Conservation (phyloP, 2,329 filamentous ascomycete species). For the Penicillium vulpinum region DNA sequence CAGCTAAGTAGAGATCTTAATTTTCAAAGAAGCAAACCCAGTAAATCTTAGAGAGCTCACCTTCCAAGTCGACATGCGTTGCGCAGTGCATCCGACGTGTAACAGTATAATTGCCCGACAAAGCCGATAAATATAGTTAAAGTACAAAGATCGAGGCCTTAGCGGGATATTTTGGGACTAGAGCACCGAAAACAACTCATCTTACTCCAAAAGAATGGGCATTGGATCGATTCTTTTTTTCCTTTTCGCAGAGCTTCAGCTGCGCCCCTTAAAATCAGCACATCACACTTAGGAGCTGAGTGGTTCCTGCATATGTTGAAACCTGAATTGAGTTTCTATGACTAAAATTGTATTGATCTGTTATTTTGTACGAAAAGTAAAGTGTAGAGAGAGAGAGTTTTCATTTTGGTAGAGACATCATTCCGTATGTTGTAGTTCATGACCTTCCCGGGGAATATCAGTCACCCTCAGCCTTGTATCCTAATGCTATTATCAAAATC, state of each 20-base stretch:
- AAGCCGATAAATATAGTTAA: not conserved
- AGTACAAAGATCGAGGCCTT: not conserved
- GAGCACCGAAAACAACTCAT: not conserved
- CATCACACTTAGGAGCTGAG: not conserved
- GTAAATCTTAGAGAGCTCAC: not conserved
- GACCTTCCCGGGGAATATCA: not conserved
- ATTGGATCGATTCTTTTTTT: not conserved
- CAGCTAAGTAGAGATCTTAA: too few species aligned
- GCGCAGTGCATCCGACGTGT: not conserved
- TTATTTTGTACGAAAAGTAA: too few species aligned
- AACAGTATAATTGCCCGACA: not conserved
- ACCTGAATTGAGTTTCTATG: not conserved
- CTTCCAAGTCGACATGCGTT: not conserved
- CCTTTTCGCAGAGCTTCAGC: conserved; percentile 1
- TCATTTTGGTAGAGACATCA: too few species aligned
- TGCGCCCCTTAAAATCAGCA: not conserved
- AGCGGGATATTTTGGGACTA: not conserved
- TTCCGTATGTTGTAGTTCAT: too few species aligned
- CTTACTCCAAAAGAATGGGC: not conserved
- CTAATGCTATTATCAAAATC: not conserved
- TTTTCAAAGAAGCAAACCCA: not conserved
- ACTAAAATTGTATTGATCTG: not conserved
- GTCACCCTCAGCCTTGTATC: not conserved
- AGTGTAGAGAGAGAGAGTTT: too few species aligned
- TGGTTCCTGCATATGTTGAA: conserved; percentile 4